Evolutionary conservation across 2,329 filamentous ascomycete genomes (phyloP), one percentile per base, ranked within the genome.

Genomic region (Blastomyces percursus): DNA sequence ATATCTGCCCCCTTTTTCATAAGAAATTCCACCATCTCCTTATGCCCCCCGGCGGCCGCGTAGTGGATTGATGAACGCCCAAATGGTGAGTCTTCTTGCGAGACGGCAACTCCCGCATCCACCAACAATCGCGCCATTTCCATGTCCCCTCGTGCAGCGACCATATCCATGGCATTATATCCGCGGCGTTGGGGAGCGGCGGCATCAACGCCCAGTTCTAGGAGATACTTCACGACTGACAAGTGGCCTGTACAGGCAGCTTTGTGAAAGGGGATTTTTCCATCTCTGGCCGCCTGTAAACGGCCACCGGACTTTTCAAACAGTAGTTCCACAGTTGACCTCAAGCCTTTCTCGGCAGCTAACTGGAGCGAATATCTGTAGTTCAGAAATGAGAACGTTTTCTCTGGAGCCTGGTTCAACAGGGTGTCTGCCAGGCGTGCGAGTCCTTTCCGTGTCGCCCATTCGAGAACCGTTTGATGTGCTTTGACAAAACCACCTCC

Each of bases 21-120:
- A 16, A 65, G 55, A 27, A 62, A 38, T 16, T 63, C 48, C 9
- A 63, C 57, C 3, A 61, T 46, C 16, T 24, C 38, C 30, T 57
- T 35, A 40, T 52, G 30, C 3, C 63, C 50, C 7, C 30, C 38
- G 16, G 50, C 42, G 35, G 40, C 61, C 19, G 61, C 61, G 32
- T 58, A 52, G 14, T 40, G 50, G 16, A 64, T 21, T 11, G 61
- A 50, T 46, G 58, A 51, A 19, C 27, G 50, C 24, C 48, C n/a
- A 35, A 35, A 54, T 6, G n/a, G n/a, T 12, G 35, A 56, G 54
- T 40, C 11, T 40, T 14, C 19, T n/a, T 35, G 32, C 16, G 54
- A 56, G 11, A 40, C n/a, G n/a, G 27, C 51, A 30, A 35, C 32
- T 2, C 51, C 27, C 16, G 27, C 51, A 38, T 35, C 16, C 27